Conservation (phyloP, 495 filamentous ascomycete species). For the Annulohypoxylon stygium region DNA sequence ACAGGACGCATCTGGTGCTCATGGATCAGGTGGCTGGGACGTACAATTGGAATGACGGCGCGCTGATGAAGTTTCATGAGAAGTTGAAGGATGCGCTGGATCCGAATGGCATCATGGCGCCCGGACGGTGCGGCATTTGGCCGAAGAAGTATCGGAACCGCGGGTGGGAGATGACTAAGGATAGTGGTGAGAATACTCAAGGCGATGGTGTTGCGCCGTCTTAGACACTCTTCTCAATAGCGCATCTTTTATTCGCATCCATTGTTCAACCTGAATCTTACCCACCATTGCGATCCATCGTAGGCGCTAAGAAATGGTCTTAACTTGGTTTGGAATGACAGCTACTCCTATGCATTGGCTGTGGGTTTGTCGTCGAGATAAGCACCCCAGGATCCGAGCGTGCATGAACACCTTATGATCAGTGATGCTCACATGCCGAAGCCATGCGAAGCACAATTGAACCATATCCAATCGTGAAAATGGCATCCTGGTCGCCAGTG, state of each 20-base stretch:
- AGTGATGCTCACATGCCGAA: neutral
- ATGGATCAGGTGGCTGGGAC: conserved; percentile 69
- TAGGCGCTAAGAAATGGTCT: neutral
- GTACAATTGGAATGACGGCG: conserved; percentile 68
- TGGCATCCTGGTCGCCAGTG: neutral
- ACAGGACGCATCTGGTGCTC: conserved; percentile 68
- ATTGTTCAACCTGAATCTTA: neutral
- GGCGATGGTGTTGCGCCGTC: conserved; percentile 47
- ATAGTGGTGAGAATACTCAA: conserved; percentile 42
- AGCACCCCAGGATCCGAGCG: conserved; percentile 20
- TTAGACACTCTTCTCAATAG: neutral
- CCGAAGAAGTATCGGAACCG: conserved; percentile 61
- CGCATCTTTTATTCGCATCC: too few relatives aligned
- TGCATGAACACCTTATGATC: conserved; percentile 15
- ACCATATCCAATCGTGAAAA: neutral
- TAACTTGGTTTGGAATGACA: neutral
- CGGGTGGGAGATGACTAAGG: conserved; percentile 55
- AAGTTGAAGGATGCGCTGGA: conserved; percentile 69
- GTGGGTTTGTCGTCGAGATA: conserved; percentile 24
- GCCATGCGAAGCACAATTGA: neutral
- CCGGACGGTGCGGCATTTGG: conserved; percentile 70
- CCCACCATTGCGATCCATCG: neutral
- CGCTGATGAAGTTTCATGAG: conserved; percentile 68
- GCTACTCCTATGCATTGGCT: neutral
- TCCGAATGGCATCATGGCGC: conserved; percentile 69